Base-by-base conservation (phyloP, 2,329 filamentous ascomycete species). In the Trichophyton verrucosum region DNA sequence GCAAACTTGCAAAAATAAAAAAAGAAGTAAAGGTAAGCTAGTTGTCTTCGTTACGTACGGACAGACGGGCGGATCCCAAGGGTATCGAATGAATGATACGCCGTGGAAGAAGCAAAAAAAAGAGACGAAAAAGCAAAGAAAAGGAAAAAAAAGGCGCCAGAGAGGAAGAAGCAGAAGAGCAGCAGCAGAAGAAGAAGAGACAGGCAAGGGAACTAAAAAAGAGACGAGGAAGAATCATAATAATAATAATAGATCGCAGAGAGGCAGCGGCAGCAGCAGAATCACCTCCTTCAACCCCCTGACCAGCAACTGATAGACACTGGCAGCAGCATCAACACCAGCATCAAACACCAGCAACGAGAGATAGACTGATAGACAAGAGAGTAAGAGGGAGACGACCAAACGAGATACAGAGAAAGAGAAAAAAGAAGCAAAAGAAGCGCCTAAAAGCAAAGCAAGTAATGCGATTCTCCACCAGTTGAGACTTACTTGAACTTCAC, bases 391-490 rank as follows among this genome's bases (percentile, higher is more conserved):
- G 1, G 8, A 36, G 11, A 36, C 30, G 33, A 36, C 33, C 33
- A 36, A 36, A 36, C 7, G 33, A 27, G 24, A 27, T 27, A 17
- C 13, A 44, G 40, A 44, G 40, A 44, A 40, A 15, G 15, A 15
- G 8, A 15, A 40, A 40, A n/a, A 44, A 44, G n/a, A 44, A 11
- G 22, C 3, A 27, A 24, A 27, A 49, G 20, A 22, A 24, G 20
- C 20, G 46, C 11, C 22, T 22, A 30, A 55, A 27, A 36, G 33
- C 33, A 36, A 36, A 36, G 49, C 49, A 55, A 55, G 49, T 55
- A 55, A 55, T 55, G 49, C 33, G 49, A 55, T 55, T 36, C 49
- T 58, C 56, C 22, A 40, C 30, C 56, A n/a, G 27, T 57, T 27
- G 30, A 57, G 17, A 27, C 13, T 57, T 36, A 36, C 33, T 36